A percentile compares a stretch with the other conserved stretches of the same genome.
Conservation (phyloP, 805 yeast species). For the Wickerhamiella slavikovae region DNA sequence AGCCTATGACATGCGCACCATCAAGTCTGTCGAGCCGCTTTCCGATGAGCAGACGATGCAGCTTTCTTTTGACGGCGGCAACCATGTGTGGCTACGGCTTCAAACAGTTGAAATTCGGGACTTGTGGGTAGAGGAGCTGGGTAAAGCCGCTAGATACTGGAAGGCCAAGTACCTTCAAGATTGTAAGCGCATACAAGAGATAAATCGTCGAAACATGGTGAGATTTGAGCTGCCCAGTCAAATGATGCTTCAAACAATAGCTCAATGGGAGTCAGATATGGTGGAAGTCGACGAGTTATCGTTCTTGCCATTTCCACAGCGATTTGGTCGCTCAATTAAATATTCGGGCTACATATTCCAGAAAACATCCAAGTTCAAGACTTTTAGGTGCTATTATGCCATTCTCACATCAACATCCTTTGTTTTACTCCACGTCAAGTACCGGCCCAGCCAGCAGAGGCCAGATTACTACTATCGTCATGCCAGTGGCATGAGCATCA, state of each 20-base stretch:
- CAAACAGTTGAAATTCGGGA: slow-evolving; percentile 20
- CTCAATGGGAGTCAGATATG: slow-evolving; percentile 22
- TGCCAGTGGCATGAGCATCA: slow-evolving; percentile 37
- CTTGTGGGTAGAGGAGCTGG: slow-evolving; percentile 44
- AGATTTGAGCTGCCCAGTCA: slow-evolving; percentile 1
- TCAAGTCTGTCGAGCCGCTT: slow-evolving; percentile 27
- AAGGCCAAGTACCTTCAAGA: slow-evolving; percentile 24
- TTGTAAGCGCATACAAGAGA: slow-evolving; percentile 6
- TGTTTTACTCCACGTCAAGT: slow-evolving; percentile 31
- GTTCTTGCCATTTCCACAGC: slow-evolving; percentile 34
- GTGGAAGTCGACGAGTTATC: slow-evolving; percentile 32
- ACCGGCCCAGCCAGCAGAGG: slow-evolving; percentile 20
- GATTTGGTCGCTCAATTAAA: slow-evolving; percentile 39
- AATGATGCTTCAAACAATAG: slow-evolving; percentile 21
- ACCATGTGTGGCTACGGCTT: slow-evolving; percentile 3
- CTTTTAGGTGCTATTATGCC: slow-evolving; percentile 40
- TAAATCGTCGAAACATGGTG: neutral
- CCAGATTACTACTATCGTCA: slow-evolving; percentile 30
- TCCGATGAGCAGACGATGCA: slow-evolving; percentile 7
- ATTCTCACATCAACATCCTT: slow-evolving; percentile 54
- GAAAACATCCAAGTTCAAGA: slow-evolving; percentile 47
- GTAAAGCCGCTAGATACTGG: slow-evolving; percentile 39
- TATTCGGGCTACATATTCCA: slow-evolving; percentile 48
- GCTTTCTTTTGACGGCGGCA: slow-evolving; percentile 10
- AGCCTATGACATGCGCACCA: slow-evolving; percentile 35